Conservation (phyloP, 331 rosid genomes). For the Spiraea crenata region DNA sequence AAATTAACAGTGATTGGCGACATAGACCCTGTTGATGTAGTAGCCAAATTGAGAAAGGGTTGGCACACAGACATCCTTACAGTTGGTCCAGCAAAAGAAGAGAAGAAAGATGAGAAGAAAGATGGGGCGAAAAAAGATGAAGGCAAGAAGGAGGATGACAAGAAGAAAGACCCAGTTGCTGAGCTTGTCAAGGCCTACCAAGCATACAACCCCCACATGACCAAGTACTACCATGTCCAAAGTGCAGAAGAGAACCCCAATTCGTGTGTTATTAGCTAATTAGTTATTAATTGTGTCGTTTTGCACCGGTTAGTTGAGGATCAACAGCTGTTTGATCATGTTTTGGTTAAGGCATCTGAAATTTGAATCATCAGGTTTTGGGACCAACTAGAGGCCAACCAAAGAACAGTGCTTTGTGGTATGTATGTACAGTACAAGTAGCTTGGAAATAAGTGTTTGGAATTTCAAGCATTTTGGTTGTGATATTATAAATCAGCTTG, state of each 20-base stretch:
- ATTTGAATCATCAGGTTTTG: background rate
- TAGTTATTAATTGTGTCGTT: background rate
- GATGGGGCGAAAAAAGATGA: conserved; percentile 27
- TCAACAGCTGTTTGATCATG: background rate
- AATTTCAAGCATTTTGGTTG: conserved; percentile 5
- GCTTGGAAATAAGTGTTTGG: conserved; percentile 11
- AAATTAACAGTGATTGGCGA: conserved; percentile 69
- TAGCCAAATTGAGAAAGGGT: conserved; percentile 54
- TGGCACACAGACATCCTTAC: conserved; percentile 69
- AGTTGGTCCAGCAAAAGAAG: conserved; percentile 90
- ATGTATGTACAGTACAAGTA: background rate
- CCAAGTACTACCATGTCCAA: conserved; percentile 40
- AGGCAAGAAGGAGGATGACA: conserved; percentile 37
- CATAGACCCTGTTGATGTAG: conserved; percentile 63
- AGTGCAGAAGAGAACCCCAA: conserved; percentile 66
- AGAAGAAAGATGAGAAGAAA: conserved; percentile 53
- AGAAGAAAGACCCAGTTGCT: conserved; percentile 45
- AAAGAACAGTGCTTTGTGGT: conserved; percentile 6
- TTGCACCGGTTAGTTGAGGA: background rate
- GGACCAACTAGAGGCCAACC: conserved; percentile 5
- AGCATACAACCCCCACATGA: conserved; percentile 41
- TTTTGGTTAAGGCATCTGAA: conserved; percentile 6
- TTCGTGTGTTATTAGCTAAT: conserved; percentile 57
- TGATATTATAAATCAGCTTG: background rate
- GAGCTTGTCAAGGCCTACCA: conserved; percentile 42